Percentiles rank a stretch among this genome's conserved stretches.
These are phyloP conservation scores for Sambucus nigra DNA, from an alignment of 129 eudicot genomes.

Conservation along the genomic window DNA sequence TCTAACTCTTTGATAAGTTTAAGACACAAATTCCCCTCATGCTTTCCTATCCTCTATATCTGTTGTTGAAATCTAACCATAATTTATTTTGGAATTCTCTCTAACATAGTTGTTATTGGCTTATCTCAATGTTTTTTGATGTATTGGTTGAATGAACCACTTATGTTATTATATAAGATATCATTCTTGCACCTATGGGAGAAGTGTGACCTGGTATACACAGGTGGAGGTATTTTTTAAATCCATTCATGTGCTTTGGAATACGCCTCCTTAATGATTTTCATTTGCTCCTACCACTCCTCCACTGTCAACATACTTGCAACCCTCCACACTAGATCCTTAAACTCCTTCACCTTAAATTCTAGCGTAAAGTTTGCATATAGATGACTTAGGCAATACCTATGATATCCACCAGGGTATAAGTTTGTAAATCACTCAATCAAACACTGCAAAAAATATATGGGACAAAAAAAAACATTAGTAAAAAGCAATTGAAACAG, in stretches of 20 bases:
- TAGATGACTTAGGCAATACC: constrained; percentile 11
- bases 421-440: too few species aligned
- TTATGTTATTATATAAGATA: too few species aligned
- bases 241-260: background rate
- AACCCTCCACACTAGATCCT: constrained; percentile 5
- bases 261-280: background rate
- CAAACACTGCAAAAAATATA: too few species aligned
- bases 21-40: background rate
- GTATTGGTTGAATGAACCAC: background rate
- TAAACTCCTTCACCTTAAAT: background rate
- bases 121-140: background rate
- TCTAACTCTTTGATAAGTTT: background rate
- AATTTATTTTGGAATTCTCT: too few species aligned
- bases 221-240: background rate
- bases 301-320: background rate
- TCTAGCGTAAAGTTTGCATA: constrained; percentile 6
- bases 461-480: too few species aligned
- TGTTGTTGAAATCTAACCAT: too few species aligned
- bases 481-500: too few species aligned
- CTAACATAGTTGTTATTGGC: background rate
- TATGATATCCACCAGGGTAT: too few species aligned
- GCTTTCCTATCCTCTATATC: background rate
- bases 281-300: background rate
- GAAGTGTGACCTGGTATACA: constrained; percentile 7
- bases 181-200: background rate